Percentiles rank a stretch among this genome's conserved stretches.
These are phyloP conservation scores for Acer campestre DNA, from an alignment of 345 rosid species.

Conservation along the genomic window DNA sequence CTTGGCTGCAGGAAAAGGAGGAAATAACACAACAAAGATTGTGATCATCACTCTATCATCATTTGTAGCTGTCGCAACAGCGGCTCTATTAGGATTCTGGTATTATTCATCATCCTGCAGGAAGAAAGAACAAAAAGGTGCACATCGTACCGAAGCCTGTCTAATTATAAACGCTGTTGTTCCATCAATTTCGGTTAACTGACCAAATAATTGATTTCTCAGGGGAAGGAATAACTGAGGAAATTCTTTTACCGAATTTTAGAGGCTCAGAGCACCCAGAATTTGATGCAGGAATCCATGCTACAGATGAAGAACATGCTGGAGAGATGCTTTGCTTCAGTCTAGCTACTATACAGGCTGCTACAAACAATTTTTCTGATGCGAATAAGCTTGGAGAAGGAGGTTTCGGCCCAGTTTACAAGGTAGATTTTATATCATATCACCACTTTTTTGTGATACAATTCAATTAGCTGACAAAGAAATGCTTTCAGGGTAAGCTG, in stretches of 20 bases:
- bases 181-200: not conserved
- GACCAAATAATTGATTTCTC: not conserved
- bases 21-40: too few relatives aligned
- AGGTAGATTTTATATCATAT: conserved; percentile 23
- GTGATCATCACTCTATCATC: too few relatives aligned
- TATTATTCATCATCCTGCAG: too few relatives aligned
- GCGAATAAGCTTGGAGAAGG: conserved; percentile 59
- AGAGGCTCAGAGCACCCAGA: conserved; percentile 9
- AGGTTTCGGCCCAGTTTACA: conserved; percentile 59
- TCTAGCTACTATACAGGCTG: conserved; percentile 28
- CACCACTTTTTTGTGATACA: not conserved
- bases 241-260: not conserved
- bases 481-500: conserved; percentile 41
- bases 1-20: too few relatives aligned
- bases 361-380: conserved; percentile 46
- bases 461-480: not conserved
- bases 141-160: too few relatives aligned
- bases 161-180: too few relatives aligned
- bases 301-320: conserved; percentile 20
- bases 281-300: conserved; percentile 3
- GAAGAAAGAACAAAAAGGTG: too few relatives aligned
- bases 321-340: conserved; percentile 32
- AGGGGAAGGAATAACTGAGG: too few relatives aligned
- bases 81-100: too few relatives aligned
- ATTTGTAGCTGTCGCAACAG: too few relatives aligned